A percentile compares a stretch with the other conserved stretches of the same genome.
Conservation (phyloP, 2,329 filamentous ascomycete genomes). For the Aspergillus fijiensis region DNA sequence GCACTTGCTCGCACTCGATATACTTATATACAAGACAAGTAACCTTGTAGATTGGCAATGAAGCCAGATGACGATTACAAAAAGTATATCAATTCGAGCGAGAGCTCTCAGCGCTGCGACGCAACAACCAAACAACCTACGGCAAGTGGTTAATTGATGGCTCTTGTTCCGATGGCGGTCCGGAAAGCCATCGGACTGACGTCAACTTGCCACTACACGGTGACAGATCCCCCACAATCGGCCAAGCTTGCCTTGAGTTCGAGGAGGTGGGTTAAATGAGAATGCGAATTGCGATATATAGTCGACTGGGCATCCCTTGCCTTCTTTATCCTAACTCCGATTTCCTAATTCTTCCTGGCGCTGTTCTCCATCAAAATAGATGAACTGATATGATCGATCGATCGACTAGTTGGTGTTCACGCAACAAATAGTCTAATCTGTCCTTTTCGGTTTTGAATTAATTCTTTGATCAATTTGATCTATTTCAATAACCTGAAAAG, state of each 20-base stretch:
- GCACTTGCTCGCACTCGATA: neutral
- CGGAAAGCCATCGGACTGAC: neutral
- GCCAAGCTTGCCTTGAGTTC: neutral
- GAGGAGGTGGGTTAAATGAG: no score
- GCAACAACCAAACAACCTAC: neutral
- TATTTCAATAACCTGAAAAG: neutral
- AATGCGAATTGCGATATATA: neutral
- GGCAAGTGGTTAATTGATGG: no score
- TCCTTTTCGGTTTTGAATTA: neutral
- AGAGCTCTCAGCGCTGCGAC: neutral
- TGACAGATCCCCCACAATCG: conserved; percentile 8
- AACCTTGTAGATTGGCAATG: neutral
- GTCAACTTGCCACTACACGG: conserved; percentile 6
- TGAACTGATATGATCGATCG: neutral
- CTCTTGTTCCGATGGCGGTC: neutral
- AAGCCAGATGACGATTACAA: neutral
- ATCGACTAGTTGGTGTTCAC: neutral
- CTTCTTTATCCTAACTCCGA: neutral
- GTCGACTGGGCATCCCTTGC: neutral
- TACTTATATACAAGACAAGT: neutral
- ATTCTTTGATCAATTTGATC: neutral
- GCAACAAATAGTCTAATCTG: neutral
- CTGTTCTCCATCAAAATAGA: neutral
- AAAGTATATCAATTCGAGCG: neutral
- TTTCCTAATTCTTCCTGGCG: neutral